Evolutionary conservation across 495 filamentous ascomycete species (phyloP), one percentile per base, ranked within the genome.

Genomic region (Hyphodiscus hymeniophilus): DNA sequence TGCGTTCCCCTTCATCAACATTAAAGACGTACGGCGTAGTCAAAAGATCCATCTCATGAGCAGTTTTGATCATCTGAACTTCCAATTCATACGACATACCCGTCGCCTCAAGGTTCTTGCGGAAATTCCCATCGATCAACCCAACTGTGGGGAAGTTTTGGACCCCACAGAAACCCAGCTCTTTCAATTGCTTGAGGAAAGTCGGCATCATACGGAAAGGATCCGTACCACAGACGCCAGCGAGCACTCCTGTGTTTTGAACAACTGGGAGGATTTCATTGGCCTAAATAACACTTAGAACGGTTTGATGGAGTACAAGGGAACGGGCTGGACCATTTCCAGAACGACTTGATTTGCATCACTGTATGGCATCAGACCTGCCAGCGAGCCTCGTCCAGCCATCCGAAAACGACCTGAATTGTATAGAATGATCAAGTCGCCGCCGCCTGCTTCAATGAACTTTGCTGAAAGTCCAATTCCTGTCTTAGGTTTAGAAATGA

Each of bases 81-180:
- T 87, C 82, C 1, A 62, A 48, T 12, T 66, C 70, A 56, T 77
- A 86, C 3, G 73, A 73, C 80, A 85, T 87, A 13, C 74, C 81
- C 4, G 82, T 85, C 59, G 84, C 81, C 58, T 86, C 83, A 2
- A 87, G 66, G 49, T 81, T 79, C 24, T 63, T 60, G 15, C 83
- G 71, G 53, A 85, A 85, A 13, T 67, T 63, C 2, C 81, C 82
- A 60, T 86, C 82, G 34, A 85, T 79, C 7, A 86, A 63, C 0
- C 82, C 82, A 4, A 87, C 82, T 2, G 81, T 85, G 3, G 81
- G 82, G 59, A 85, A 85, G 55, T 87, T 87, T 62, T 85, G 81
- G 24, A 85, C 74, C 7, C 83, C 83, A 1, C 72, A 69, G 50
- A 85, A 83, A 1, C 81, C 80, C 12, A 84, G 54, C 5, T 64